Base-by-base conservation (phyloP, 1,284 basidiomycete genomes). In the Tylopilus orsonianus region DNA sequence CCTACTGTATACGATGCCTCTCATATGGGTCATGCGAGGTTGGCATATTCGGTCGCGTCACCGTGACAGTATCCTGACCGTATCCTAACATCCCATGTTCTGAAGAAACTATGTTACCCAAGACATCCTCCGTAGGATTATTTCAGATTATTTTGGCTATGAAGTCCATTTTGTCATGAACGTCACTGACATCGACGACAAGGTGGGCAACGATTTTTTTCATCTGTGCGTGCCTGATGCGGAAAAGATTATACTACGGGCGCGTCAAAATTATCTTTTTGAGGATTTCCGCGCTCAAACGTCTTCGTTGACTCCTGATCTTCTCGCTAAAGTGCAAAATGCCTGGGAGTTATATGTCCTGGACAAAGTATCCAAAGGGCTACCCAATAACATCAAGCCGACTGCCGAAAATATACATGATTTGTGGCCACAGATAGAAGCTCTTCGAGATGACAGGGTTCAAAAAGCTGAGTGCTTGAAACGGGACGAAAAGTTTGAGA, bases 161-260 rank as follows among this genome's bases (percentile, higher is more conserved):
- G 91, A 98, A 64, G 87, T 99, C 50, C 92, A 97, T 67, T 98
- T 99, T 68, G 96, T 99, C 49, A 97, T 97, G 94, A 99, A 99
- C 71, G 86, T 99, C 62, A 99, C 97, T 5, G 97, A 99, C 70
- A 97, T 99, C 56, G 97, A 99, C 66, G 97, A 99, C 79, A 99
- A 99, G 81, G 96, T 93, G 55, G 58, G 78, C 38, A 47, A 16
- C 27, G 47, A 50, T 19, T 41, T 35, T 46, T 26, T 35, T 34
- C 42, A 24, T 45, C 29, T 32, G 47, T 33, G 35, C 44, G 35
- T 56, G 33, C 42, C 49, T 65, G 38, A 64, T 47, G 30, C 22
- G 30, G 26, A 22, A 26, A 58, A 96, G 93, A 97, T 97, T 65
- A 97, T 97, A 60, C 68, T 90, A 41, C 83, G 93, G 24, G 92